Evolutionary conservation across 139 green algal species (phyloP), one percentile per base, ranked within the genome.

Genomic region (Raphidocelis subcapitata): DNA sequence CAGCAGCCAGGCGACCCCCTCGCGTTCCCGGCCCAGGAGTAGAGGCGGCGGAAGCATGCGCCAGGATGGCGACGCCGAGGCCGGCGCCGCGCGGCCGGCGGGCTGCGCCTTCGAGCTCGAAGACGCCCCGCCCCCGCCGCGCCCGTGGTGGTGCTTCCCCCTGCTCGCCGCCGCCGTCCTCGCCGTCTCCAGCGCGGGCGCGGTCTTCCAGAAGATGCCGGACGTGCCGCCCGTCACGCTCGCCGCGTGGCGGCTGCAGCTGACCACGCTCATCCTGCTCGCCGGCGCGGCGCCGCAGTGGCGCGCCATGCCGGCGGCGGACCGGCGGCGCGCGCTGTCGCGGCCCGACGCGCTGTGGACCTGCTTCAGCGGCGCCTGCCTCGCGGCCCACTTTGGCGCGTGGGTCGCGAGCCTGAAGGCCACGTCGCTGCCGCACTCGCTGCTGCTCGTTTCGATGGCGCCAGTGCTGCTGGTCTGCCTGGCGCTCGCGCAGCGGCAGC

Each of bases 371-470:
- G 89, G 88, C 36, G 52, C 62, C 4, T 82, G 61, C 33, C 82
- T 97, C n/a, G 87, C 77, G 29, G 33, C 93, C 3, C 91, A 97
- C 73, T 95, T 95, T 74, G 86, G 71, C 15, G 14, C 57, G 1
- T 94, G 85, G 86, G 90, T 95, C 20, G 84, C 67, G 79, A 77
- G 75, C 18, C 72, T 94, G 41, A 51, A 92, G 69, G 74, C 83
- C 71, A 95, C 90, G 33, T 79, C 36, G n/a, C 84, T 97, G 0
- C 65, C 90, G 0, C 92, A 96, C 80, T 83, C 79, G 31, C 77
- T 97, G 65, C 84, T 97, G 64, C 85, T 95, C 60, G 82, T 94
- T 26, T 92, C 71, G 14, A 77, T 76, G 29, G 80, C 86, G 16
- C 92, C 92, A 23, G 49, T 97, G n/a, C 67, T 97, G 35, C 76